Evolutionary conservation across 805 yeast genomes (phyloP), one percentile per base, ranked within the genome.

Genomic region (Metschnikowia sp.): DNA sequence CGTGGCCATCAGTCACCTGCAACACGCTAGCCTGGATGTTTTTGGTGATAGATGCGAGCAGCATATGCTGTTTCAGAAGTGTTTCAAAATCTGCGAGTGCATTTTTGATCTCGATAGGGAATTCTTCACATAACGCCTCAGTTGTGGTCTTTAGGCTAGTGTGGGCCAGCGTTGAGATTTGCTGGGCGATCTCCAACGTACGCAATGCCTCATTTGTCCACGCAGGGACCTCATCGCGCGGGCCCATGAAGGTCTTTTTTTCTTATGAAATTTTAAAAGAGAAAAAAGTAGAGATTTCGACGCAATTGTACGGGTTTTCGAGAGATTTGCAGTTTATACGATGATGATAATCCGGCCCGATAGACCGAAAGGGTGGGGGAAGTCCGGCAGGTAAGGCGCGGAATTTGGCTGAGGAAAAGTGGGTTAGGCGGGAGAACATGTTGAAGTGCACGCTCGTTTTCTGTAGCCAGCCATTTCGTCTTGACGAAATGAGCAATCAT

Each of bases 121-220:
- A 46, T 8, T 51, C 54, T 10, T 45, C 50, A 12, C 58, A 49
- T 28, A 70, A 54, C 38, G 59, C 59, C 40, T 55, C 56, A 3
- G 52, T 41, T 1, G 67, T 62, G 11, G 51, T 47, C 32, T 61
- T 60, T 8, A 72, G 55, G 60, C 61, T 62, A 1, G 48, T 47
- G 39, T 69, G 72, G 1, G 76, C 75, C 28, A 53, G 56, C 2
- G 69, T 49, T 42, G 75, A 70, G 32, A 64, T 44, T 18, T 55
- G 55, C 40, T 62, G 65, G 8, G 75, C 76, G 34, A 50, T 41
- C 41, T 56, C 63, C 12, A 62, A 62, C 10, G 65, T 65, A 13
- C 32, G 32, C 36, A 54, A 57, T 2, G 72, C 73, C 33, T 67
- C 62, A 3, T 50, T 57, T 6, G 62, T 57, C 74, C 75, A 71